A percentile compares a stretch with the other conserved stretches of the same genome.
phyloP scores from a whole-genome alignment of 176 grass and related monocot species.

The Bothriochloa decipiens region DNA sequence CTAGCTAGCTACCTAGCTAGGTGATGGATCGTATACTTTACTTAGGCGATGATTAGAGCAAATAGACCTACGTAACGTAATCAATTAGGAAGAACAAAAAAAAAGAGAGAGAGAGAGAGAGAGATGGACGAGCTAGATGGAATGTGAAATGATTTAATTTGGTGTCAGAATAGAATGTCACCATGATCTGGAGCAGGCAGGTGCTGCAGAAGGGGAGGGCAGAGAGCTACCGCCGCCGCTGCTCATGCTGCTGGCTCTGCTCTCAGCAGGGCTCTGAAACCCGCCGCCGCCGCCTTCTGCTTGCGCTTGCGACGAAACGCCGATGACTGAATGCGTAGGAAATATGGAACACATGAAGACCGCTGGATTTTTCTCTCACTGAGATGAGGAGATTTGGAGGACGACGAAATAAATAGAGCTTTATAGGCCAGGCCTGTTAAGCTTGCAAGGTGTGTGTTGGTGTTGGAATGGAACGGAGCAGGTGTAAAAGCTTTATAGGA shows the following conservation, averaged over 20 bases:
- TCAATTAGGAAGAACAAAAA: background rate
- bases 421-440: background rate
- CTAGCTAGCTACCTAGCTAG: background rate
- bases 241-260: conserved; percentile 49
- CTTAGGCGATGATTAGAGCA: background rate
- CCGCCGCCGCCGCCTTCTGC: background rate
- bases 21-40: background rate
- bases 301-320: background rate
- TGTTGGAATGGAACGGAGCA: conserved; percentile 1
- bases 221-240: conserved; percentile 40
- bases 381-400: background rate
- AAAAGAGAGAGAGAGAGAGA: too few relatives aligned
- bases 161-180: background rate
- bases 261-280: conserved; percentile 24
- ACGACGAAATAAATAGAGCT: conserved; percentile 1
- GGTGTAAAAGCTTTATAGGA: conserved; percentile 32
- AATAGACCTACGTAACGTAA: background rate
- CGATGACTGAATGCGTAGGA: conserved; percentile 10
- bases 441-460: background rate
- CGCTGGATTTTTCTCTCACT: background rate
- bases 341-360: conserved; percentile 36
- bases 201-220: conserved; percentile 25
- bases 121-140: background rate
- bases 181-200: conserved; percentile 67
- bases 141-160: background rate